phyloP scores from a whole-genome alignment of 768 basidiomycete genomes.

The Amanita muscaria region DNA sequence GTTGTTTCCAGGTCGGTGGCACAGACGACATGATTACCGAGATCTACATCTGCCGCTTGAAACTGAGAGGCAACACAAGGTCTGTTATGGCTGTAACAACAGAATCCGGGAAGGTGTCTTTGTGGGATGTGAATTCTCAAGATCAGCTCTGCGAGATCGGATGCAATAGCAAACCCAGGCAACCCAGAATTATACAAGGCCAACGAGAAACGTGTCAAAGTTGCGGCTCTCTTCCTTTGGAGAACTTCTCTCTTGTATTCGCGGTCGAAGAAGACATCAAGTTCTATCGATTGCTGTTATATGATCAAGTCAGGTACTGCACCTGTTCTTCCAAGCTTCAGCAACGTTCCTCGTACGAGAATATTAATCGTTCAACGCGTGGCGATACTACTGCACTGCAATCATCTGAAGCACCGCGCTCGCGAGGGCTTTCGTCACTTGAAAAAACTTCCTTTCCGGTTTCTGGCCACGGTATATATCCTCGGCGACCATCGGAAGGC shows the following conservation, averaged over 20 bases:
- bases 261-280: slow-evolving; percentile 57
- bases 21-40: slow-evolving; percentile 42
- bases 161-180: slow-evolving; percentile 7
- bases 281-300: slow-evolving; percentile 55
- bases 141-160: slow-evolving; percentile 42
- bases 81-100: slow-evolving; percentile 56
- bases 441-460: slow-evolving; percentile 63
- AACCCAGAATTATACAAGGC: slow-evolving; percentile 52
- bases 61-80: slow-evolving; percentile 40
- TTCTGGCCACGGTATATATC: slow-evolving; percentile 72
- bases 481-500: slow-evolving; percentile 57
- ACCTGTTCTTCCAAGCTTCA: slow-evolving; percentile 50
- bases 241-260: slow-evolving; percentile 57
- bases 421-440: slow-evolving; percentile 38
- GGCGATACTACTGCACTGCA: slow-evolving; percentile 47
- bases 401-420: slow-evolving; percentile 28
- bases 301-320: slow-evolving; percentile 54
- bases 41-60: slow-evolving; percentile 44
- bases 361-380: slow-evolving; percentile 44
- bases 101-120: slow-evolving; percentile 55
- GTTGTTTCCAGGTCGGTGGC: slow-evolving; percentile 51
- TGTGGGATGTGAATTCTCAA: slow-evolving; percentile 67
- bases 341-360: slow-evolving; percentile 36
- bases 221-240: slow-evolving; percentile 61
- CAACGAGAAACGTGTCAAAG: slow-evolving; percentile 49